Evolutionary conservation across 805 yeast genomes (phyloP), one percentile per base, ranked within the genome.

Genomic region (Isabelozyma heimii): DNA sequence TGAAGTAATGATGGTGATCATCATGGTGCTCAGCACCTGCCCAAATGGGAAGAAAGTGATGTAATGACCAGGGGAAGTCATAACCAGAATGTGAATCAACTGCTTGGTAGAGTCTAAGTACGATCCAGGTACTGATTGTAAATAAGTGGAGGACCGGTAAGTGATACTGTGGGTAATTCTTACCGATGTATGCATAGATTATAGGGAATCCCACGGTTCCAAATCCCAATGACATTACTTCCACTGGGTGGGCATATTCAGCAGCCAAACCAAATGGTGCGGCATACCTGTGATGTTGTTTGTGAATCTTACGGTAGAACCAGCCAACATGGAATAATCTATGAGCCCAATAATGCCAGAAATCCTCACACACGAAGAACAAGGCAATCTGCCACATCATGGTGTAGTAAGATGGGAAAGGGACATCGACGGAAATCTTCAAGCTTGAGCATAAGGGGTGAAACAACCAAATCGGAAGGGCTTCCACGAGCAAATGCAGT

Each of bases 11-110:
- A 69, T 92, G 99, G 67, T 92, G 99, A 71, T 89, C 89, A 70
- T 92, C 99, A 67, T 92, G 98, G 71, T 92, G 98, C 62, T 89
- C 97, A 17, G 97, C 97, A 56, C 98, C 98, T 4, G 97, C 96
- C 97, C 98, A 91, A 73, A 94, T 81, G 44, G 97, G 97, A 52
- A 92, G 66, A 71, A 92, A 83, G 66, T 91, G 90, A 72, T 90
- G 94, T 63, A 92, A 78, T 4, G 97, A 89, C 89, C 95, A 85
- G 54, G 99, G 98, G 83, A 92, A 92, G 67, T 92, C 98, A 71
- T 92, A 94, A 50, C 98, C 99, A 10, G 97, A 91, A 70, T 92
- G 99, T 24, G 97, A 87, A 67, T 92, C 99, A 50, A 92, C 92
- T 26, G 99, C 99, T 78, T 92, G 99, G 76, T 87, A 85, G 59